A percentile compares a stretch with the other conserved stretches of the same genome.
Conservation (phyloP, 768 basidiomycete species). For the Pulveroboletus ravenelii region DNA sequence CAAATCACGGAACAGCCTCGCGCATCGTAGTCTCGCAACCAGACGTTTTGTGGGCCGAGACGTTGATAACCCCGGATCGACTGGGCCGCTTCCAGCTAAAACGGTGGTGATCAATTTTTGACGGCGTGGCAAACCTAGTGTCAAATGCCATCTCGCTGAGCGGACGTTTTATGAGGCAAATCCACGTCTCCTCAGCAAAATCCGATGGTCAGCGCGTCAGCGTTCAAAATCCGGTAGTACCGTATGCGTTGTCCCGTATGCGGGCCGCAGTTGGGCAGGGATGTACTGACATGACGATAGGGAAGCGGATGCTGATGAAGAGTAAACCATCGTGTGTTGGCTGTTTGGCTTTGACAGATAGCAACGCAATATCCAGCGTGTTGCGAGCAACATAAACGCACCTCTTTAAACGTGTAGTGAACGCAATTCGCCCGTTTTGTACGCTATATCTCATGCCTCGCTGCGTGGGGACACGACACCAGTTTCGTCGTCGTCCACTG, state of each 20-base stretch:
- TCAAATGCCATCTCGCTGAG: background rate
- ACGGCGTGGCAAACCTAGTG: background rate
- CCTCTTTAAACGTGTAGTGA: background rate
- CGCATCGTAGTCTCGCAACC: background rate
- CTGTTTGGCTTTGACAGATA: background rate
- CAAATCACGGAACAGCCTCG: background rate
- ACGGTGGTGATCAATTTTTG: background rate
- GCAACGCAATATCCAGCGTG: background rate
- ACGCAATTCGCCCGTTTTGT: no score
- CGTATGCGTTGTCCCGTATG: background rate
- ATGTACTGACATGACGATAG: no score
- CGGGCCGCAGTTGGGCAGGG: background rate
- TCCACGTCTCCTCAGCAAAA: background rate
- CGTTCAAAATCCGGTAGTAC: background rate
- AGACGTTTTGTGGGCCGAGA: background rate
- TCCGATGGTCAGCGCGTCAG: background rate
- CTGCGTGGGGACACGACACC: no score
- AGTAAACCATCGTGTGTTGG: background rate
- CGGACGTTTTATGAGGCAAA: background rate
- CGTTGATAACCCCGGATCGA: background rate
- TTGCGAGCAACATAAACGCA: background rate
- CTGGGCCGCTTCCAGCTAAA: background rate
- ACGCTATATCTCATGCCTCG: no score
- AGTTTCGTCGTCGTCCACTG: no score
- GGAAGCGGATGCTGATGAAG: background rate